Conservation (phyloP, 1,284 basidiomycete genomes). For the Malassezia vespertilionis region DNA sequence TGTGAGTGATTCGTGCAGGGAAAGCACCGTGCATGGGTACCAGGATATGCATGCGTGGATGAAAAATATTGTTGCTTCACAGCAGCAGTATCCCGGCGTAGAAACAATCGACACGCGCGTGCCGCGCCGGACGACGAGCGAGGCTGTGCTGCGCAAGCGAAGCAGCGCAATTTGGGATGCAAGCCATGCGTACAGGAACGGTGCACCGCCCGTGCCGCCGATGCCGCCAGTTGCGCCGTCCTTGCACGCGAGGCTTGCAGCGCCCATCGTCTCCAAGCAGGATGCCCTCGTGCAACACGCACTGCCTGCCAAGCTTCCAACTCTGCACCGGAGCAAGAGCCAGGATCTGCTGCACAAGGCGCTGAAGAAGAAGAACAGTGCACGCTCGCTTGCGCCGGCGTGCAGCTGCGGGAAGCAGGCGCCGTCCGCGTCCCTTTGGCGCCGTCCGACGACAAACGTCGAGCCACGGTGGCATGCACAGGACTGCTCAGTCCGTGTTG, state of each 20-base stretch:
- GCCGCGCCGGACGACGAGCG: background rate
- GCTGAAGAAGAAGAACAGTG: constrained; percentile 1
- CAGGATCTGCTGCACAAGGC: constrained; percentile 14
- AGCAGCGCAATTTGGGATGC: constrained; percentile 14
- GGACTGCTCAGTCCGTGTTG: constrained; percentile 9
- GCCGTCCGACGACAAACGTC: background rate
- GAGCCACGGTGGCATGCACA: constrained; percentile 12
- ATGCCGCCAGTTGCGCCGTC: constrained; percentile 1
- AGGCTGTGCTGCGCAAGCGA: constrained; percentile 3
- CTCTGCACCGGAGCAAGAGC: constrained; percentile 13
- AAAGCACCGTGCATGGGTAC: background rate
- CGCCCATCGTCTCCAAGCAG: constrained; percentile 9
- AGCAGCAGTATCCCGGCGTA: background rate
- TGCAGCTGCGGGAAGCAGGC: constrained; percentile 8
- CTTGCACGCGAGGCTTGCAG: constrained; percentile 8
- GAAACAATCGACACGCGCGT: background rate
- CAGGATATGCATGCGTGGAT: constrained; percentile 10
- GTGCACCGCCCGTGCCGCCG: background rate
- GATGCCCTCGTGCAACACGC: constrained; percentile 7
- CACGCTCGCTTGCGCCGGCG: background rate
- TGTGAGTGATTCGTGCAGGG: too few species aligned
- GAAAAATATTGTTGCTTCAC: constrained; percentile 4
- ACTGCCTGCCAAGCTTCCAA: background rate
- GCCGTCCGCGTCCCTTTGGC: background rate
- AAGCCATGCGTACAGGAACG: constrained; percentile 8